These are phyloP conservation scores for Cinnamomum chago DNA, from an alignment of 164 flowering plant genomes.

Conservation along the genomic window DNA sequence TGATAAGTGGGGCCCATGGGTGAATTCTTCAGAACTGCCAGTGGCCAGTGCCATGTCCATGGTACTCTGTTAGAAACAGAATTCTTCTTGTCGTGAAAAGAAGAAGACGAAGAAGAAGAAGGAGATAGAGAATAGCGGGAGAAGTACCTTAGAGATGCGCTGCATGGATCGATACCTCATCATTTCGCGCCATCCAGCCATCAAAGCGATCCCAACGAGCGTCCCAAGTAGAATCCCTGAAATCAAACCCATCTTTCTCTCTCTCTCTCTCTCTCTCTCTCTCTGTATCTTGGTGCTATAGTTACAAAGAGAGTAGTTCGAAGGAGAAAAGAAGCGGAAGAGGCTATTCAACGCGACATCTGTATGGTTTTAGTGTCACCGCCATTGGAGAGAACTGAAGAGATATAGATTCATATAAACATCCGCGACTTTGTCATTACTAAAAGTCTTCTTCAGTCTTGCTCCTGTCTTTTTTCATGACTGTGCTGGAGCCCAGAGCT, in stretches of 20 bases:
- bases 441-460: no score
- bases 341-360: background rate
- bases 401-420: no score
- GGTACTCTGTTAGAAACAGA: background rate
- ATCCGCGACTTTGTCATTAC: no score
- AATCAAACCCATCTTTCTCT: conserved; percentile 71
- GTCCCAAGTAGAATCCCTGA: conserved; percentile 79
- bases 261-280: background rate
- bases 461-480: no score
- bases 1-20: background rate
- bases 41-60: background rate
- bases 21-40: background rate
- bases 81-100: background rate
- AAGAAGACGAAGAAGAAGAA: background rate
- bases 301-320: background rate
- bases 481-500: no score
- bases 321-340: background rate
- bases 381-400: no score
- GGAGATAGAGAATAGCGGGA: background rate
- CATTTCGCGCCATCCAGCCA: conserved; percentile 94
- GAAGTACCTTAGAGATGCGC: conserved; percentile 67
- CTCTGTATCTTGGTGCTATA: conserved; percentile 8
- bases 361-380: no score
- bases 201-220: conserved; percentile 71
- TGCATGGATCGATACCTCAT: conserved; percentile 65